These are phyloP conservation scores for Quercus bicolor DNA, from an alignment of 306 rosid species.

Conservation along the genomic window DNA sequence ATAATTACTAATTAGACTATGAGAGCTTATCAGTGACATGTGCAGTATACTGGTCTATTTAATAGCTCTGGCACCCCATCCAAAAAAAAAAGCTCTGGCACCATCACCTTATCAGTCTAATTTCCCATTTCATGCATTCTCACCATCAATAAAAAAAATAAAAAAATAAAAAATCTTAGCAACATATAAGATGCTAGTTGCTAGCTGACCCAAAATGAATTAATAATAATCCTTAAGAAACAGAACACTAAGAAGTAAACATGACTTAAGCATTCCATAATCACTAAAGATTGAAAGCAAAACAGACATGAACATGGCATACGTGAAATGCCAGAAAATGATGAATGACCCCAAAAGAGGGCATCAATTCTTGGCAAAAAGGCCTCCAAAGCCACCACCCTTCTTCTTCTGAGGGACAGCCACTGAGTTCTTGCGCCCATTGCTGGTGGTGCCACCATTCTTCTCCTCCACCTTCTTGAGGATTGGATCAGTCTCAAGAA, in stretches of 20 bases:
- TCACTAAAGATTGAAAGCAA: constrained; percentile 23
- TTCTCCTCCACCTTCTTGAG: constrained; percentile 77
- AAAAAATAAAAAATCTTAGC: background rate
- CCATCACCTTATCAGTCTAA: background rate
- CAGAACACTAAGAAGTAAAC: constrained; percentile 18
- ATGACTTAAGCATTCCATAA: constrained; percentile 18
- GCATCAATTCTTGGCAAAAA: constrained; percentile 61
- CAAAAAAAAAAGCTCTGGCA: no score
- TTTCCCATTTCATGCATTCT: background rate
- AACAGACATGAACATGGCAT: constrained; percentile 2
- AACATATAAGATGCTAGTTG: background rate
- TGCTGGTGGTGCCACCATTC: constrained; percentile 25
- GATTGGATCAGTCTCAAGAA: constrained; percentile 69
- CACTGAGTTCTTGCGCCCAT: constrained; percentile 48
- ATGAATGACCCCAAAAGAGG: background rate
- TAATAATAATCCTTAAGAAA: constrained; percentile 16
- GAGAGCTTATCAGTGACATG: no score
- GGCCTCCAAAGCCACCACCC: constrained; percentile 75
- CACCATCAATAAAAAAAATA: background rate
- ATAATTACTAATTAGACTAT: no score
- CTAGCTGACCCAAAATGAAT: constrained; percentile 27
- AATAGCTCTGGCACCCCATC: no score
- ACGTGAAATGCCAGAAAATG: constrained; percentile 1
- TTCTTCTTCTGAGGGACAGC: constrained; percentile 71
- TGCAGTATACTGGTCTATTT: no score